A percentile compares a stretch with the other conserved stretches of the same genome.
phyloP scores from a whole-genome alignment of 495 filamentous ascomycete species.

The Penicilliopsis zonata region DNA sequence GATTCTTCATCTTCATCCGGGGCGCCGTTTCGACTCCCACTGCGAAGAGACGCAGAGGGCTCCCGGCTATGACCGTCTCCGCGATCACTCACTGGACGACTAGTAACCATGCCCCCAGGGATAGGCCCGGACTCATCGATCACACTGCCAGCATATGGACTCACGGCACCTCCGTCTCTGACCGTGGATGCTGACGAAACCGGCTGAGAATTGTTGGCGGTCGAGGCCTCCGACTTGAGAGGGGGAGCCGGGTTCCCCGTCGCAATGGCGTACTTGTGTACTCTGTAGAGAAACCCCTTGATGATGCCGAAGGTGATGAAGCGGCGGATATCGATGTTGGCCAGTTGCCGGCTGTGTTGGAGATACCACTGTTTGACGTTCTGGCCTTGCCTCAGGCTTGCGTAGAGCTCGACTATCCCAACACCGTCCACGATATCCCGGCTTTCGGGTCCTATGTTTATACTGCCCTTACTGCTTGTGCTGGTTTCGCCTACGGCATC shows the following conservation, averaged over 20 bases:
- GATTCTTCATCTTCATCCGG: constrained; percentile 24
- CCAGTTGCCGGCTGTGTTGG: constrained; percentile 52
- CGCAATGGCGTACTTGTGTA: constrained; percentile 78
- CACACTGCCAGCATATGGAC: constrained; percentile 25
- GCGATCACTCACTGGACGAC: neutral
- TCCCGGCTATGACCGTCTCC: constrained; percentile 9
- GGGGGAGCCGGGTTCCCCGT: constrained; percentile 29
- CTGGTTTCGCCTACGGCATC: constrained; percentile 12
- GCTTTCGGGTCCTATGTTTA: constrained; percentile 4
- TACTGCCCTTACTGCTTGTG: constrained; percentile 4
- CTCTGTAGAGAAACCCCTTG: constrained; percentile 87
- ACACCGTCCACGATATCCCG: constrained; percentile 24
- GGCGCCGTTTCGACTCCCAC: constrained; percentile 16
- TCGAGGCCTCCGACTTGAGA: constrained; percentile 9
- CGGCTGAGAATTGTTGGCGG: constrained; percentile 38
- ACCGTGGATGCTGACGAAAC: constrained; percentile 45
- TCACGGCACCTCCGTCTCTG: constrained; percentile 24
- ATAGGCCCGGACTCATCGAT: constrained; percentile 20
- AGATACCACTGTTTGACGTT: constrained; percentile 74
- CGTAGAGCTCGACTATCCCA: constrained; percentile 52
- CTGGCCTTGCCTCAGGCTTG: constrained; percentile 61
- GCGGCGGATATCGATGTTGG: constrained; percentile 71
- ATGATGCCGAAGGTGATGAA: constrained; percentile 94
- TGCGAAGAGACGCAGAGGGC: constrained; percentile 17
- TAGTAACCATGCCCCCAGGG: neutral